Conservation (phyloP, 2,329 filamentous ascomycete species). For the Lecanoromycetidae sp. region DNA sequence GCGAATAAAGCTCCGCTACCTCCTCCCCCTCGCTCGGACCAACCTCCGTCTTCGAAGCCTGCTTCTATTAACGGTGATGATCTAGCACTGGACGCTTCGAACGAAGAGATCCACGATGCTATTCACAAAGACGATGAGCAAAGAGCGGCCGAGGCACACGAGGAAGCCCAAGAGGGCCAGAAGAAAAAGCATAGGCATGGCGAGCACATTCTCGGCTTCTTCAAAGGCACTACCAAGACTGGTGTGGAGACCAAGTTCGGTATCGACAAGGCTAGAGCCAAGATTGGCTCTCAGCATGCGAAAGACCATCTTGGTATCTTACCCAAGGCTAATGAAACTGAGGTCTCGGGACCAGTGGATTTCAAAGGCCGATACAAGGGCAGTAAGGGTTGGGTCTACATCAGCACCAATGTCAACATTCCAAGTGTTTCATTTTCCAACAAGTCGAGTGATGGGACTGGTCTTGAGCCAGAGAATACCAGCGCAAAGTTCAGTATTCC, state of each 20-base stretch:
- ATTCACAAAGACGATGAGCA: slow-evolving; percentile 38
- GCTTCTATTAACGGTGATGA: slow-evolving; percentile 43
- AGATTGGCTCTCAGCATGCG: slow-evolving; percentile 46
- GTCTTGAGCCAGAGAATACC: slow-evolving; percentile 28
- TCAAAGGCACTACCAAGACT: slow-evolving; percentile 59
- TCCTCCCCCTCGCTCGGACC: slow-evolving; percentile 38
- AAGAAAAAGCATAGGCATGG: slow-evolving; percentile 36
- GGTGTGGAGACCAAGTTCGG: slow-evolving; percentile 60
- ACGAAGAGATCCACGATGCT: slow-evolving; percentile 55
- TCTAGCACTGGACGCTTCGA: slow-evolving; percentile 47
- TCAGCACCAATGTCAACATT: slow-evolving; percentile 53
- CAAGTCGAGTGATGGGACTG: slow-evolving; percentile 30
- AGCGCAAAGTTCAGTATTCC: slow-evolving; percentile 57
- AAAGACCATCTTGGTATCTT: slow-evolving; percentile 62
- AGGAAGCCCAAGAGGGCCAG: slow-evolving; percentile 31
- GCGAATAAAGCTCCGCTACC: slow-evolving; percentile 68
- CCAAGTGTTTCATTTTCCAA: slow-evolving; percentile 56
- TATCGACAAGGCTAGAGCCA: slow-evolving; percentile 59
- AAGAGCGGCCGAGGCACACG: slow-evolving; percentile 40
- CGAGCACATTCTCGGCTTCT: slow-evolving; percentile 48
- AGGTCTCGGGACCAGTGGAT: slow-evolving; percentile 56
- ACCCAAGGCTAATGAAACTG: slow-evolving; percentile 34
- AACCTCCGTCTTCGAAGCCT: slow-evolving; percentile 38
- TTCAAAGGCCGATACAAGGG: slow-evolving; percentile 62
- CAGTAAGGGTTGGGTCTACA: slow-evolving; percentile 59